Conservation (phyloP, 1,284 basidiomycete species). For the Acaromyces ingoldii region DNA sequence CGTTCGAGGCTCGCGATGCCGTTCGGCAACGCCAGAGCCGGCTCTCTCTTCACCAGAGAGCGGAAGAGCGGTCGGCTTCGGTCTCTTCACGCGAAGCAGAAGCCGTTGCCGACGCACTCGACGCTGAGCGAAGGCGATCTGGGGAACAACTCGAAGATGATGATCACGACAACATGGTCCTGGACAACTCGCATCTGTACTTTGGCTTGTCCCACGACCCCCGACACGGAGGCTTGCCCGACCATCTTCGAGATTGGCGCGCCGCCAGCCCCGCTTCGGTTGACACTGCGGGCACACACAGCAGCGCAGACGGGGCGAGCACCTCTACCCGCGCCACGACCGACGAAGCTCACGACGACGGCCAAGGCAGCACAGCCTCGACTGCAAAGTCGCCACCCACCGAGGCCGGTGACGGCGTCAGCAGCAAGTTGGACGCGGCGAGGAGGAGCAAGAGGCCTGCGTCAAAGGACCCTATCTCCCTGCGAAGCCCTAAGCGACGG, state of each 20-base stretch:
- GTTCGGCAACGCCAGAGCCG: too few relatives aligned
- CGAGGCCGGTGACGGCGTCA: slow-evolving; percentile 17
- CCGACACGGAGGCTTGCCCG: slow-evolving; percentile 20
- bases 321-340: slow-evolving; percentile 33
- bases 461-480: slow-evolving; percentile 29
- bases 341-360: slow-evolving; percentile 24
- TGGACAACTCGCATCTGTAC: background rate
- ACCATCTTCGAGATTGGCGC: slow-evolving; percentile 34
- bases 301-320: slow-evolving; percentile 30
- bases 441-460: slow-evolving; percentile 31
- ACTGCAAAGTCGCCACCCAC: slow-evolving; percentile 18
- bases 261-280: slow-evolving; percentile 36
- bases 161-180: background rate
- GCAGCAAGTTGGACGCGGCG: slow-evolving; percentile 22
- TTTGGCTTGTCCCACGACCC: slow-evolving; percentile 13
- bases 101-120: background rate
- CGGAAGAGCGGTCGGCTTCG: too few relatives aligned
- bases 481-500: slow-evolving; percentile 34
- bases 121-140: background rate
- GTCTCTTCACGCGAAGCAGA: background rate
- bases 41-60: too few relatives aligned
- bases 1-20: too few relatives aligned
- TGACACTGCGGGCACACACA: slow-evolving; percentile 31
- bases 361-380: background rate
- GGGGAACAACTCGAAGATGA: background rate